Evolutionary conservation across 768 basidiomycete species (phyloP).

Genomic region (Lentinus brumalis): DNA sequence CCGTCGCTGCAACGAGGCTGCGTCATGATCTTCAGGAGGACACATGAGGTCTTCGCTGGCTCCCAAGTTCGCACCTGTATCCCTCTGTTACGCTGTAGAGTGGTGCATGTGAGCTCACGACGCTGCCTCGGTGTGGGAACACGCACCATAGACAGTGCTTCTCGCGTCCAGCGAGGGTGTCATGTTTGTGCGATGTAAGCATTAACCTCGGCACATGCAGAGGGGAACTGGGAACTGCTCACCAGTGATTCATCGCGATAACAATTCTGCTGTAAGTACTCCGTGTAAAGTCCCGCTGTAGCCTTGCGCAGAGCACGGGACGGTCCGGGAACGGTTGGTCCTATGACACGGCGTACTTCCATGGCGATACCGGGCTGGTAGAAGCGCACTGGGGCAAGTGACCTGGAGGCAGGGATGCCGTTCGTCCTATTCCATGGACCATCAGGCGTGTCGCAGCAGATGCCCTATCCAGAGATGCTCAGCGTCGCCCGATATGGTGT

Average conservation of each 20-base stretch:
- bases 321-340: conserved; percentile 15
- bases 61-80: conserved; percentile 1
- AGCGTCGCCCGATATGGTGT: conserved; percentile 12
- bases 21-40: conserved; percentile 2
- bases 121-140: conserved; percentile 7
- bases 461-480: conserved; percentile 15
- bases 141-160: conserved; percentile 4
- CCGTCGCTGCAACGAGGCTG: conserved; percentile 7
- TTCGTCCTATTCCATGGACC: conserved; percentile 14
- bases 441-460: conserved; percentile 6
- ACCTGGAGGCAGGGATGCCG: conserved; percentile 8
- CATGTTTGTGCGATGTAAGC: conserved; percentile 3
- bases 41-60: neutral
- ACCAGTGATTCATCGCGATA: conserved; percentile 4
- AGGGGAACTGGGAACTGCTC: neutral
- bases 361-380: conserved; percentile 19
- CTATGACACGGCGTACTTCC: conserved; percentile 15
- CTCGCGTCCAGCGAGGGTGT: neutral
- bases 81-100: neutral
- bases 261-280: neutral
- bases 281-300: neutral
- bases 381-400: conserved; percentile 11
- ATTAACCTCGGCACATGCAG: conserved; percentile 12
- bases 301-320: neutral
- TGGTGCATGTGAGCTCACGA: conserved; percentile 13